Evolutionary conservation across 495 filamentous ascomycete genomes (phyloP), one percentile per base, ranked within the genome.

Genomic region (Penicillium herquei): DNA sequence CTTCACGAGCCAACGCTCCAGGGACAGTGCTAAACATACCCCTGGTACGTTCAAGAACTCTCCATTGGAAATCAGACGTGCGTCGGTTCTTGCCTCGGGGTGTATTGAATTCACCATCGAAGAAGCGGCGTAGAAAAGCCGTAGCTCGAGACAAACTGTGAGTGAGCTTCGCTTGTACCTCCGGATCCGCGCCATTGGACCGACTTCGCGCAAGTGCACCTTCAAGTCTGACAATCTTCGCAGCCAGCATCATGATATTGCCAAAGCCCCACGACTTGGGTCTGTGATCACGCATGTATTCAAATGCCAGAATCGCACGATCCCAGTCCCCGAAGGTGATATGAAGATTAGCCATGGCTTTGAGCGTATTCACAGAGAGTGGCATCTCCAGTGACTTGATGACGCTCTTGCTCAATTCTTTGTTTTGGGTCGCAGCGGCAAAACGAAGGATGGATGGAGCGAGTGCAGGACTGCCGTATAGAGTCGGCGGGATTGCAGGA

Each of bases 391-490:
- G 51, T 6, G 68, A 64, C 1, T 67, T 52, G 7, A 79, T 68
- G 40, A 84, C 69, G 17, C 70, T 59, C 10, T 75, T 53, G n/a
- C 79, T 63, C 17, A 87, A 70, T 0, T 65, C 52, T 7, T 55
- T 53, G 54, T 87, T 78, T 39, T 72, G 65, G 4, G 80, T 77
- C 16, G 80, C 78, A 21, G 74, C 68, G 6, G 82, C 85, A 58
- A 83, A 86, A 8, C 81, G 77, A 13, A 87, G 61, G 21, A 88
- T 71, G 1, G 82, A 73, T n/a, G 83, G 78, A 5, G 80, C 75
- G 26, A 88, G 52, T 30, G 57, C 63, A 14, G 74, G 75, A 43
- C 81, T 62, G 1, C 64, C 58, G 58, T 87, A 88, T 32, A 74
- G 53, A 21, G 55, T 57, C 6, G 56, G 51, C 40, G 74, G 65